Percentiles rank a stretch among this genome's conserved stretches.
Evolutionary conservation across 2,329 filamentous ascomycete species (phyloP).

Genomic region (Knufia fluminis): DNA sequence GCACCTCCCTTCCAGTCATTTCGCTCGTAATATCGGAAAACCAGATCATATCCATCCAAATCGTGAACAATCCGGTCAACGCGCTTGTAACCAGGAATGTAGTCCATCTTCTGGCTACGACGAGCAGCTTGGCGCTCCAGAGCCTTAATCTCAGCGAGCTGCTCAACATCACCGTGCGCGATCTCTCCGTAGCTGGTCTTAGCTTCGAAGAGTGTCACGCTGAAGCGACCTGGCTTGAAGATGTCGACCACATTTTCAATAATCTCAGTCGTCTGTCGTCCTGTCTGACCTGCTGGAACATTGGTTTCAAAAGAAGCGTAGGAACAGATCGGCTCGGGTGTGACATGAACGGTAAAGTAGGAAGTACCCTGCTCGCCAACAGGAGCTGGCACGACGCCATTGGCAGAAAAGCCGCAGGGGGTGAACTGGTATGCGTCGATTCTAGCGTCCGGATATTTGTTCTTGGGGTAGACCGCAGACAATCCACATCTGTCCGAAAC

Average conservation of each 20-base stretch:
- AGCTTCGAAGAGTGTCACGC: constrained; percentile 89
- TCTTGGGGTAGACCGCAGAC: constrained; percentile 75
- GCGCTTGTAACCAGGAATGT: constrained; percentile 74
- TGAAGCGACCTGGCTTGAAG: constrained; percentile 96
- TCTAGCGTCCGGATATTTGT: constrained; percentile 80
- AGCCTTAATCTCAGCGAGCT: constrained; percentile 31
- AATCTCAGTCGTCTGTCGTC: constrained; percentile 79
- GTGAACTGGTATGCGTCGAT: constrained; percentile 96
- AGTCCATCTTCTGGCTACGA: constrained; percentile 54
- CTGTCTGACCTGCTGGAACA: constrained; percentile 78
- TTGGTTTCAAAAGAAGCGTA: constrained; percentile 99
- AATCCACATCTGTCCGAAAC: constrained; percentile 86
- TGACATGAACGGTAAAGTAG: constrained; percentile 98
- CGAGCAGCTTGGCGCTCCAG: constrained; percentile 36
- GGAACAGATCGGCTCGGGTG: constrained; percentile 90
- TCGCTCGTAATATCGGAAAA: constrained; percentile 93
- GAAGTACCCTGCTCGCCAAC: constrained; percentile 54
- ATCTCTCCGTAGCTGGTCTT: constrained; percentile 48
- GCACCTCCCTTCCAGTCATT: constrained; percentile 66
- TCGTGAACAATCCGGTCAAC: constrained; percentile 95
- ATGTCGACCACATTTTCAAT: constrained; percentile 91
- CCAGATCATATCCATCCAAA: constrained; percentile 90
- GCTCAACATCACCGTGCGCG: constrained; percentile 27
- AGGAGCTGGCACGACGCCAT: constrained; percentile 81
- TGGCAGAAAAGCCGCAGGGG: constrained; percentile 94